These are phyloP conservation scores for Aspergillus niger DNA, from an alignment of 2,329 filamentous ascomycete species.

Conservation along the genomic window DNA sequence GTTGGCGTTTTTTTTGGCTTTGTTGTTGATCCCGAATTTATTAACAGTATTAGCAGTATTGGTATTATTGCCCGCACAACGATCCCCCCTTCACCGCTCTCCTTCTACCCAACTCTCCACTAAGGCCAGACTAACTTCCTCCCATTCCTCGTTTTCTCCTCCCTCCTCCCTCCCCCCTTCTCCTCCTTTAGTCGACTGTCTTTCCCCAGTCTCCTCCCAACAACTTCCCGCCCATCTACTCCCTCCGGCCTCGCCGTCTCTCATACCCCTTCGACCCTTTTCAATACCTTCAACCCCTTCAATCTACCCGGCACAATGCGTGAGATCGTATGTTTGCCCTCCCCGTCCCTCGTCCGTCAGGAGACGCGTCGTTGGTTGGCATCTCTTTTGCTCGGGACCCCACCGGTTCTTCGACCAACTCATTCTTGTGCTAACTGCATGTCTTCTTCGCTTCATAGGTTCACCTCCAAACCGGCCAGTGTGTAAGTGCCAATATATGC, in stretches of 20 bases:
- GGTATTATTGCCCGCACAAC: constrained; percentile 22
- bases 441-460: constrained; percentile 65
- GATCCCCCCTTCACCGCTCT: constrained; percentile 31
- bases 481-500: constrained; percentile 64
- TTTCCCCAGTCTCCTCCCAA: constrained; percentile 19
- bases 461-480: constrained; percentile 99
- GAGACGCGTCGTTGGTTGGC: constrained; percentile 39
- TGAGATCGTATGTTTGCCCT: constrained; percentile 66
- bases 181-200: constrained; percentile 16
- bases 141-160: constrained; percentile 24
- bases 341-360: constrained; percentile 16
- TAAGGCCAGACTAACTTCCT: constrained; percentile 18
- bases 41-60: too few relatives aligned
- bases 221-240: constrained; percentile 12
- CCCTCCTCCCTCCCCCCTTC: constrained; percentile 26
- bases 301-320: constrained; percentile 61
- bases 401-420: constrained; percentile 30
- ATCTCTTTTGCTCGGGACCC: constrained; percentile 38
- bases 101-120: constrained; percentile 24
- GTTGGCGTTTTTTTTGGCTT: constrained; percentile 9
- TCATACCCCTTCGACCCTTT: constrained; percentile 13
- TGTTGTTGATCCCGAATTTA: constrained; percentile 25
- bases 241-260: constrained; percentile 18
- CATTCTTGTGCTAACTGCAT: constrained; percentile 32
- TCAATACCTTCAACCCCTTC: constrained; percentile 11